phyloP scores from a whole-genome alignment of 441 rosid genomes.

The Croton laevigatus region DNA sequence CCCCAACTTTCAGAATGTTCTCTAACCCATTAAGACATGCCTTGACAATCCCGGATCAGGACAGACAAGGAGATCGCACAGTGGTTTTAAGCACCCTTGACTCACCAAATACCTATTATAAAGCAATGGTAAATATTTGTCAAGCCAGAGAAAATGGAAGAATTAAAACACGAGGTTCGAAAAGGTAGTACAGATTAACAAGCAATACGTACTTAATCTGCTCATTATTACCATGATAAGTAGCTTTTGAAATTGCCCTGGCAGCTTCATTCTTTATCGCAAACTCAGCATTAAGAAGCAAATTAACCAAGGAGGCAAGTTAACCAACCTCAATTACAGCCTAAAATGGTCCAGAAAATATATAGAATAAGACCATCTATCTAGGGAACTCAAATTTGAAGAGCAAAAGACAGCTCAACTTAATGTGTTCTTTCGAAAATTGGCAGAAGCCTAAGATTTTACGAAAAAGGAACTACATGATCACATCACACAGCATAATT shows the following conservation, averaged over 20 bases:
- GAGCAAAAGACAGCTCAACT: neutral
- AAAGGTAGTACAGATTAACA: neutral
- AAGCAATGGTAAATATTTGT: neutral
- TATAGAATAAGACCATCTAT: neutral
- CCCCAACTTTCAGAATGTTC: constrained; percentile 80
- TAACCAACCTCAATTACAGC: constrained; percentile 61
- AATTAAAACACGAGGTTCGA: neutral
- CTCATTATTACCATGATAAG: constrained; percentile 78
- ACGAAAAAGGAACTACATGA: neutral
- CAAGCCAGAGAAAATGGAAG: neutral
- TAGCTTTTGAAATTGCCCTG: constrained; percentile 74
- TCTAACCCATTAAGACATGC: constrained; percentile 82
- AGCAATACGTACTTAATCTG: constrained; percentile 57
- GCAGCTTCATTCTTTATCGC: constrained; percentile 80
- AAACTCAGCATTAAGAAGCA: constrained; percentile 82
- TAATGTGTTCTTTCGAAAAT: neutral
- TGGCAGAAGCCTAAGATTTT: neutral
- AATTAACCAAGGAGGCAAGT: constrained; percentile 47
- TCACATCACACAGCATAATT: neutral
- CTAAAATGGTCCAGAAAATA: too few species aligned
- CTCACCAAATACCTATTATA: constrained; percentile 47
- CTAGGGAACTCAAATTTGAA: neutral
- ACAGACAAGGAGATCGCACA: constrained; percentile 76
- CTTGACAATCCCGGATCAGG: constrained; percentile 77
- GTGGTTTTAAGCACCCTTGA: constrained; percentile 72